phyloP scores from a whole-genome alignment of 257 asterid genomes.

The Capsicum chinense region DNA sequence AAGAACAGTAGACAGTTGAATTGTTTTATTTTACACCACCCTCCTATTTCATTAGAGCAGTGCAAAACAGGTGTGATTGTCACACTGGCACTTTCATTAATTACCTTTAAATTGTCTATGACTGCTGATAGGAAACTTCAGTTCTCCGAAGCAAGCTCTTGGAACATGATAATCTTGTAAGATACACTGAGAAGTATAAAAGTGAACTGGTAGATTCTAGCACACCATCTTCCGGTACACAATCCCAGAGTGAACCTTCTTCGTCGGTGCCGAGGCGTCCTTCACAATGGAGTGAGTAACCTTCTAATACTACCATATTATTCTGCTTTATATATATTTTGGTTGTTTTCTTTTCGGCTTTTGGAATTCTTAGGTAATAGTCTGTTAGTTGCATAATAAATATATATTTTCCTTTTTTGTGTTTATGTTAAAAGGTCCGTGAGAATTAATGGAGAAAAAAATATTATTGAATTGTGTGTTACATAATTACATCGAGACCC shows the following conservation, averaged over 20 bases:
- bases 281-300: conserved; percentile 77
- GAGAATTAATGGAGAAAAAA: no score
- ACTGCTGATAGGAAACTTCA: conserved; percentile 72
- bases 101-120: not conserved
- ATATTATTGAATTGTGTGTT: no score
- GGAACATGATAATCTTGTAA: conserved; percentile 74
- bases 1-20: not conserved
- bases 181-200: conserved; percentile 71
- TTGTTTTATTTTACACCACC: no score
- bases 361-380: not conserved
- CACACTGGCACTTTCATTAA: not conserved
- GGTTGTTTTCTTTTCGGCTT: not conserved
- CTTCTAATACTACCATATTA: not conserved
- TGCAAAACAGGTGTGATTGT: not conserved
- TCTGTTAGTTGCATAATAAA: not conserved
- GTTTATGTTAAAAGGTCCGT: not conserved
- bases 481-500: no score
- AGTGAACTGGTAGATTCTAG: conserved; percentile 59
- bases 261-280: conserved; percentile 67
- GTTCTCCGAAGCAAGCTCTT: conserved; percentile 75
- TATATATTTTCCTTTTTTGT: not conserved
- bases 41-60: not conserved
- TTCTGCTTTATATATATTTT: conserved; percentile 3
- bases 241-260: conserved; percentile 63
- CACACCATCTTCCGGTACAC: conserved; percentile 53